Base-by-base conservation (phyloP, 768 basidiomycete genomes). In the Suillus decipiens region DNA sequence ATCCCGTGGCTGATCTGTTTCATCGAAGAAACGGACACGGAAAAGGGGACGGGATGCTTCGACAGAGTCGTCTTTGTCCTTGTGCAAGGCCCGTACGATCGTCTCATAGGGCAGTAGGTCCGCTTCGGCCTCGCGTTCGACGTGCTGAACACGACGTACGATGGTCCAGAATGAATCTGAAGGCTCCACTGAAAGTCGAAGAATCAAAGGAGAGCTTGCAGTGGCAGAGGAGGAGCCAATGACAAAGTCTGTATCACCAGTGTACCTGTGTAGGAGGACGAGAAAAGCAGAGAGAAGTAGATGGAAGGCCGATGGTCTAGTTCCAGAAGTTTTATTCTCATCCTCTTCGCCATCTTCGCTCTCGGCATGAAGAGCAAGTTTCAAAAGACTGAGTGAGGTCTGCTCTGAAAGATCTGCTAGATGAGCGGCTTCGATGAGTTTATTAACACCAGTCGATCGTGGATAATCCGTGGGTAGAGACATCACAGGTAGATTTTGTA, bases 381-480 rank as follows among this genome's bases (percentile, higher is more conserved):
- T 92, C 63, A 96, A 82, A 51, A 96, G 81, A 69, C 89, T 84
- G n/a, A 88, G 80, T 1, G 89, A 89, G 11, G 92, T 86, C 67
- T 88, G 86, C 63, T 87, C 83, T 43, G 92, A 85, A 56, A 98
- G 84, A 64, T 89, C 81, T 48, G 89, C 81, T 12, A 83, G 69
- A 72, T 95, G 87, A 7, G 85, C 89, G 12, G 95, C 90, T 70
- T 98, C 96, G 71, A 99, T 89, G 22, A 95, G 80, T 69, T 86
- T 90, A 75, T 87, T 84, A 19, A 85, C 77, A 19, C 84, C 87
- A 7, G 88, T 80, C 34, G 92, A 89, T 61, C 96, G 81, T 3
- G 96, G 96, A 74, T 97, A 99, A 76, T 99, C 97, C 0, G 96
- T 96, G 0, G 97, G 96, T 37, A 99, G 80, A 8, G 93, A 93